Conservation (phyloP, 2,329 filamentous ascomycete genomes). For the Colletotrichum neosansevieriae region DNA sequence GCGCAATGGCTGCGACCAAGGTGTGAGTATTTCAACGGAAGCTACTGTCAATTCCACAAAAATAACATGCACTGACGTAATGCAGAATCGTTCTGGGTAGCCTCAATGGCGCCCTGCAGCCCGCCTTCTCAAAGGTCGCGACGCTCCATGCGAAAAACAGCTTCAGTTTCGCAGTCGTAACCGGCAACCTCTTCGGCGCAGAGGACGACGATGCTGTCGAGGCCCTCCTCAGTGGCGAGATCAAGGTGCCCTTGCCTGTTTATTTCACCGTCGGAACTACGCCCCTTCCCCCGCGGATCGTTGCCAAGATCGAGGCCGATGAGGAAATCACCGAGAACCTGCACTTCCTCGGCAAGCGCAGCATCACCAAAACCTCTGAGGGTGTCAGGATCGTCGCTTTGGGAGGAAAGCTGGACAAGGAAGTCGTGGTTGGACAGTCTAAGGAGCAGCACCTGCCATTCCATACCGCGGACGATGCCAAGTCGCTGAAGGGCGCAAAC, state of each 20-base stretch:
- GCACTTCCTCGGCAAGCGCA: conserved; percentile 88
- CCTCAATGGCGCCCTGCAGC: conserved; percentile 81
- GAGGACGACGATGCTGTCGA: conserved; percentile 69
- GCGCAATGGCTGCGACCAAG: conserved; percentile 61
- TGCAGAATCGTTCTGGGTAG: conserved; percentile 83
- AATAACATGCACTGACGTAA: conserved; percentile 34
- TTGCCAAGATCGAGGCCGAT: conserved; percentile 79
- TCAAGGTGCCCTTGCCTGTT: conserved; percentile 82
- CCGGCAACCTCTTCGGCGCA: conserved; percentile 83
- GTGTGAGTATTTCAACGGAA: conserved; percentile 52
- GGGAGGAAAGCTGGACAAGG: conserved; percentile 77
- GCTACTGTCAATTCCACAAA: not conserved
- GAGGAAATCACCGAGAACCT: conserved; percentile 90
- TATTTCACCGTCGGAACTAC: conserved; percentile 88
- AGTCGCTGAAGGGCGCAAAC: conserved; percentile 79
- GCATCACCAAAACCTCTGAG: conserved; percentile 88
- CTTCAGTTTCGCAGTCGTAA: conserved; percentile 87
- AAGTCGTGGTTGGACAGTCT: conserved; percentile 71
- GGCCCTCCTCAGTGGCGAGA: conserved; percentile 77
- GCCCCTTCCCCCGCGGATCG: conserved; percentile 77
- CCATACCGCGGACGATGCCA: conserved; percentile 83
- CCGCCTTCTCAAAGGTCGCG: conserved; percentile 83
- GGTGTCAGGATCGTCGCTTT: conserved; percentile 89
- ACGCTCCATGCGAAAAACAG: conserved; percentile 87
- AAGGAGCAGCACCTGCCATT: conserved; percentile 81